Evolutionary conservation across 306 rosid species (phyloP).

Genomic region (Glycine latifolia): DNA sequence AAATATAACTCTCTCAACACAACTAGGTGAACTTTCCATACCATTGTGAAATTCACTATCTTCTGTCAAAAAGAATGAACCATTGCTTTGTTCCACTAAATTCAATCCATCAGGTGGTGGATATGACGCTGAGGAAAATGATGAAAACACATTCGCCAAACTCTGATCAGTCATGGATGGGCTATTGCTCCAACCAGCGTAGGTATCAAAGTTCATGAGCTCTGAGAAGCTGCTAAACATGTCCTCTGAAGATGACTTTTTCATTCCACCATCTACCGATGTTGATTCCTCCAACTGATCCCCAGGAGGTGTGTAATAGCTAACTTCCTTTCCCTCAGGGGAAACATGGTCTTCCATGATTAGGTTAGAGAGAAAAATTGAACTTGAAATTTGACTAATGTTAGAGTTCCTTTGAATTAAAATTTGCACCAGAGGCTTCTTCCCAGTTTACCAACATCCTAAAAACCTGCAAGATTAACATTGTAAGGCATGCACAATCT

Average conservation of each 20-base stretch:
- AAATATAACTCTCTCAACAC: no score
- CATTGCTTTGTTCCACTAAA: conserved; percentile 55
- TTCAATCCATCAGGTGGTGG: conserved; percentile 47
- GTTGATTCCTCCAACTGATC: conserved; percentile 58
- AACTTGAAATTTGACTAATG: conserved; percentile 20
- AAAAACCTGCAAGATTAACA: not conserved
- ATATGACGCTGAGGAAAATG: conserved; percentile 50
- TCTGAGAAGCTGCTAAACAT: conserved; percentile 63
- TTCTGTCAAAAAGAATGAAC: conserved; percentile 51
- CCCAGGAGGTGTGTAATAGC: not conserved
- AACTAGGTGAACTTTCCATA: not conserved
- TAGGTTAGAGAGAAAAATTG: conserved; percentile 40
- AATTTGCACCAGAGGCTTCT: conserved; percentile 39
- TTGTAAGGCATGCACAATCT: conserved; percentile 1
- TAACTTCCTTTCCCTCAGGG: conserved; percentile 52
- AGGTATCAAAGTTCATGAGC: conserved; percentile 72
- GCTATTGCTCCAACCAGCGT: conserved; percentile 74
- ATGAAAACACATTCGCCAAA: conserved; percentile 56
- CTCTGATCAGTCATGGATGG: conserved; percentile 48
- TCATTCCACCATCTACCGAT: conserved; percentile 57
- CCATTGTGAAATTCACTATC: conserved; percentile 52
- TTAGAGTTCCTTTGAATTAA: not conserved
- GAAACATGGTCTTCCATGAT: conserved; percentile 66
- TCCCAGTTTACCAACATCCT: conserved; percentile 31
- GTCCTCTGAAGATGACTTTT: conserved; percentile 61